A percentile compares a stretch with the other conserved stretches of the same genome.
Evolutionary conservation across 306 rosid genomes (phyloP).

Genomic region (Dicorynia guianensis): DNA sequence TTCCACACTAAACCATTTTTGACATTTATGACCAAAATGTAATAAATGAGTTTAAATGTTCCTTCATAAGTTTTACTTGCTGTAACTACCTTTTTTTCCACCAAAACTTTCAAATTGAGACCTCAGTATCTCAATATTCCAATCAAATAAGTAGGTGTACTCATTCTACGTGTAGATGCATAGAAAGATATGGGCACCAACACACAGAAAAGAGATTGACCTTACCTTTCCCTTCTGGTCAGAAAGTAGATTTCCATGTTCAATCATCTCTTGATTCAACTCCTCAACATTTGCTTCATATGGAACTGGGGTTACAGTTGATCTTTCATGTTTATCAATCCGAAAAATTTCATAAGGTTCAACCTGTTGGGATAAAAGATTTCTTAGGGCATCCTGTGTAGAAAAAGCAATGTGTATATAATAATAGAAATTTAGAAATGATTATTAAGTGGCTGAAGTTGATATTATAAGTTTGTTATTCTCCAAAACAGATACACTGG

Average conservation of each 20-base stretch:
- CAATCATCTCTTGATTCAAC: conserved; percentile 58
- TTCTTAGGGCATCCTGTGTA: conserved; percentile 17
- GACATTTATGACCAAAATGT: conserved; percentile 1
- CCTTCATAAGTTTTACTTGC: conserved; percentile 19
- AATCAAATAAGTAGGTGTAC: conserved; percentile 13
- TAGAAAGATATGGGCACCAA: conserved; percentile 9
- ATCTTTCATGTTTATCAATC: conserved; percentile 71
- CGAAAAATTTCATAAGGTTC: conserved; percentile 77
- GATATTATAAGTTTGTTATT: background rate
- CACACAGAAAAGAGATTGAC: conserved; percentile 32
- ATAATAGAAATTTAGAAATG: conserved; percentile 12
- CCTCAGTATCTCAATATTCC: conserved; percentile 13
- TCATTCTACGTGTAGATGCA: conserved; percentile 21
- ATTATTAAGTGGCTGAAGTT: conserved; percentile 10
- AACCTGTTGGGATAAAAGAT: conserved; percentile 55
- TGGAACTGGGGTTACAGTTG: conserved; percentile 53
- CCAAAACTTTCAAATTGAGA: conserved; percentile 25
- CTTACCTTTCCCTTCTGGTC: conserved; percentile 64
- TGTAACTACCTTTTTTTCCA: conserved; percentile 19
- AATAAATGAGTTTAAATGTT: conserved; percentile 24
- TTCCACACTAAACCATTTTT: background rate
- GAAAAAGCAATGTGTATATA: conserved; percentile 21
- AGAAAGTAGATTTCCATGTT: conserved; percentile 49
- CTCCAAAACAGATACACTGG: background rate
- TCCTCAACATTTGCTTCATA: conserved; percentile 63